These are phyloP conservation scores for Mucor lusitanicus DNA, from an alignment of 371 early-diverging fungal species.

Conservation along the genomic window DNA sequence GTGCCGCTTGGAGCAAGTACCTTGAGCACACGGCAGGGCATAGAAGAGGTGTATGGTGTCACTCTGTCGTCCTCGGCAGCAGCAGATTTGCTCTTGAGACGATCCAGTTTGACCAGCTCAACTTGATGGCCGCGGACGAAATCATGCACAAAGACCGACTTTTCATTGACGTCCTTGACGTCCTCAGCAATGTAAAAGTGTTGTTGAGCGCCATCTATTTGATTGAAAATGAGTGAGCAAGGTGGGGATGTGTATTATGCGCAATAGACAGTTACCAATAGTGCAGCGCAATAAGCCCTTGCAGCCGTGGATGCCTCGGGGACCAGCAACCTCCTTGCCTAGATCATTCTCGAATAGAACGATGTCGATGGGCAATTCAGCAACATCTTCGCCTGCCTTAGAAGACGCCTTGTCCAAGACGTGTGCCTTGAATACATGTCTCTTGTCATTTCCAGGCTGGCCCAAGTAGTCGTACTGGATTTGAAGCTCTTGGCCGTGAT, in stretches of 20 bases:
- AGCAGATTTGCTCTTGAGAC: conserved; percentile 46
- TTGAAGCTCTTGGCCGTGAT: conserved; percentile 34
- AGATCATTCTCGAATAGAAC: conserved; percentile 28
- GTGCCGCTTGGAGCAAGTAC: conserved; percentile 59
- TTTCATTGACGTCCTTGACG: conserved; percentile 44
- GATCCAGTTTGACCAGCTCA: conserved; percentile 49
- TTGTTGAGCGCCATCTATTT: conserved; percentile 52
- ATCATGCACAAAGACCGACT: conserved; percentile 57
- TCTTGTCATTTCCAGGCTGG: conserved; percentile 32
- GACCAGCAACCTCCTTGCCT: conserved; percentile 27
- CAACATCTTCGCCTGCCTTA: conserved; percentile 6
- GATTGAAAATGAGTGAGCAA: not conserved
- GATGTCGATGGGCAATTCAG: conserved; percentile 15
- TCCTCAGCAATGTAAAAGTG: conserved; percentile 58
- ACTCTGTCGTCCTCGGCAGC: conserved; percentile 52
- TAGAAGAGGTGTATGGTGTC: conserved; percentile 73
- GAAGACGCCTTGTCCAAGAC: conserved; percentile 30
- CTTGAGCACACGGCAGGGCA: conserved; percentile 74
- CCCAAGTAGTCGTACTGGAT: conserved; percentile 51
- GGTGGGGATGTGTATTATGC: not conserved
- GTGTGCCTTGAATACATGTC: conserved; percentile 40
- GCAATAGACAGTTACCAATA: conserved; percentile 32
- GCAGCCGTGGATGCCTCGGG: conserved; percentile 34
- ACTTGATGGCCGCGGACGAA: conserved; percentile 56
- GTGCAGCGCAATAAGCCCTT: conserved; percentile 51